These are phyloP conservation scores for Limonium bicolor DNA, from an alignment of 148 eudicot species.

Conservation along the genomic window DNA sequence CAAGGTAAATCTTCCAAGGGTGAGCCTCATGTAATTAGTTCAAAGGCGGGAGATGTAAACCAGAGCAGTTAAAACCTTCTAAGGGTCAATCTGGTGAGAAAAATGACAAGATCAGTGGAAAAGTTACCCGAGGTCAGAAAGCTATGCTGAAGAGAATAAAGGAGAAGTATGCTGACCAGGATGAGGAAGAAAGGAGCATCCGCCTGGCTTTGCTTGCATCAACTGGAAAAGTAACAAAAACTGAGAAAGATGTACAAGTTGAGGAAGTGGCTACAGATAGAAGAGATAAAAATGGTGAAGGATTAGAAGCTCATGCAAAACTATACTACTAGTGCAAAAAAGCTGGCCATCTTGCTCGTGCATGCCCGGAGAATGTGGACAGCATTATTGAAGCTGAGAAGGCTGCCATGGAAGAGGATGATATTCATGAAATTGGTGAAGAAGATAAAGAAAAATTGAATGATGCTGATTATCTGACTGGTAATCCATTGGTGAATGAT, in stretches of 20 bases:
- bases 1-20: too few relatives aligned
- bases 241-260: slow-evolving; percentile 18
- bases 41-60: too few relatives aligned
- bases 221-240: slow-evolving; percentile 48
- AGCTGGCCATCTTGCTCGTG: slow-evolving; percentile 81
- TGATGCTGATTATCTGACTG: slow-evolving; percentile 91
- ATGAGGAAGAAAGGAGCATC: slow-evolving; percentile 84
- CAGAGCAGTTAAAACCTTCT: too few relatives aligned
- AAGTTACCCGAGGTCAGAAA: slow-evolving; percentile 81
- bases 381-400: slow-evolving; percentile 38
- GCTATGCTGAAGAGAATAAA: slow-evolving; percentile 87
- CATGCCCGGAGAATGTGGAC: slow-evolving; percentile 56
- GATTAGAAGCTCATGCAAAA: slow-evolving; percentile 43
- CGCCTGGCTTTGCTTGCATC: slow-evolving; percentile 96
- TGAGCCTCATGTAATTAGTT: too few relatives aligned
- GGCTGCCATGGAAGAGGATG: slow-evolving; percentile 90
- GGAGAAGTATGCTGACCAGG: slow-evolving; percentile 96
- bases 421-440: slow-evolving; percentile 93
- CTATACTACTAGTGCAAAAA: slow-evolving; percentile 91
- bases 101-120: slow-evolving; percentile 36
- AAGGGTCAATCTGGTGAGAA: slow-evolving; percentile 28
- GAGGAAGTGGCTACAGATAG: slow-evolving; percentile 16
- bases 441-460: slow-evolving; percentile 78
- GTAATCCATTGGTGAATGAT: slow-evolving; percentile 66
- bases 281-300: slow-evolving; percentile 21